These are phyloP conservation scores for Fraxinus sp. DNA, from an alignment of 305 asterid species.

Conservation along the genomic window DNA sequence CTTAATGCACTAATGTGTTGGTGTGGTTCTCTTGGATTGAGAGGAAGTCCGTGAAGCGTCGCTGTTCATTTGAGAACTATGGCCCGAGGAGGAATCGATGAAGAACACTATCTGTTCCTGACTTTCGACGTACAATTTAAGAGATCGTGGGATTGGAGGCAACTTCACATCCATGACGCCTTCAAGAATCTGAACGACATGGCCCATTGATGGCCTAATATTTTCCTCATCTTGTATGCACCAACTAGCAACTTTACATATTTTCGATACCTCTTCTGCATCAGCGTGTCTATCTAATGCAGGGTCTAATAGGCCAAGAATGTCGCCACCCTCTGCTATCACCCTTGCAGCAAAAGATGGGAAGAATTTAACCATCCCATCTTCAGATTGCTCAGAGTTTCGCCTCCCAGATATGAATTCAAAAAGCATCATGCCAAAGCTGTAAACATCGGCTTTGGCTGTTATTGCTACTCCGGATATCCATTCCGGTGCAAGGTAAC, in stretches of 20 bases:
- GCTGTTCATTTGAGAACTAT: constrained; percentile 46
- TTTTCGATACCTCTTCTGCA: constrained; percentile 48
- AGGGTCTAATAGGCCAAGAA: constrained; percentile 49
- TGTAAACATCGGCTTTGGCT: constrained; percentile 68
- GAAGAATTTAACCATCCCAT: constrained; percentile 48
- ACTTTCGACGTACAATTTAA: constrained; percentile 43
- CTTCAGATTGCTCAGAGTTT: constrained; percentile 49
- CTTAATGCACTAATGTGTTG: constrained; percentile 21
- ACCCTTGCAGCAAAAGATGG: constrained; percentile 54
- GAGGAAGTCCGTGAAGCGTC: constrained; percentile 42
- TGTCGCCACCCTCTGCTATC: constrained; percentile 47
- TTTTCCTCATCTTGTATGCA: constrained; percentile 72
- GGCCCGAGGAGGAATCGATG: constrained; percentile 59
- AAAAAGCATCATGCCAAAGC: constrained; percentile 79
- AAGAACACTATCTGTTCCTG: constrained; percentile 56
- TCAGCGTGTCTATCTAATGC: constrained; percentile 40
- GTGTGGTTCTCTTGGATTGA: constrained; percentile 35
- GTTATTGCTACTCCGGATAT: constrained; percentile 77
- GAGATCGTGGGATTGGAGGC: constrained; percentile 62
- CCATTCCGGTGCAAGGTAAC: constrained; percentile 84
- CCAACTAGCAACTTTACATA: constrained; percentile 68
- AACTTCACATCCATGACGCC: constrained; percentile 61
- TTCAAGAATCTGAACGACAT: constrained; percentile 71
- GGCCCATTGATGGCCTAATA: constrained; percentile 70
- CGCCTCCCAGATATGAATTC: constrained; percentile 71